A percentile compares a stretch with the other conserved stretches of the same genome.
Conservation (phyloP, 352 stramenopile species). For the Globisporangium irregulare region DNA sequence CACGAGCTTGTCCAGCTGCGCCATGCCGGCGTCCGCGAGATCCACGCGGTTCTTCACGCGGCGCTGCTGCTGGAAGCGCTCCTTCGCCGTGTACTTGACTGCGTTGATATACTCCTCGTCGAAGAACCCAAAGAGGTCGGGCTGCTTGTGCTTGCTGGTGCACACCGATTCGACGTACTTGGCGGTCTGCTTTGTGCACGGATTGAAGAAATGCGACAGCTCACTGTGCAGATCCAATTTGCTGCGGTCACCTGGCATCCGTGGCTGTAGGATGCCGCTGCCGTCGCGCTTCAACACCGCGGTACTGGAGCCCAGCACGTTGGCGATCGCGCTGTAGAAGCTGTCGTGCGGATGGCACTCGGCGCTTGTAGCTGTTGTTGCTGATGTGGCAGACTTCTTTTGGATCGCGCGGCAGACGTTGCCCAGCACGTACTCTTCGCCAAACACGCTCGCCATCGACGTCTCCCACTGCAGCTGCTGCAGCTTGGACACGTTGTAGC, state of each 20-base stretch:
- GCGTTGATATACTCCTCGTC: conserved; percentile 56
- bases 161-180: conserved; percentile 29
- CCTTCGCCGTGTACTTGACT: conserved; percentile 59
- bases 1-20: conserved; percentile 69
- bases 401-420: conserved; percentile 32
- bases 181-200: conserved; percentile 38
- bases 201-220: conserved; percentile 45
- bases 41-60: conserved; percentile 69
- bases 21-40: conserved; percentile 64
- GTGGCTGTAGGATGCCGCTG: not conserved
- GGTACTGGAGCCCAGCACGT: conserved; percentile 19
- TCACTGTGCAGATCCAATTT: conserved; percentile 34
- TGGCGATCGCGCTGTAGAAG: conserved; percentile 21
- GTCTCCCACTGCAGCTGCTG: conserved; percentile 75
- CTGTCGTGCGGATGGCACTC: conserved; percentile 14
- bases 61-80: conserved; percentile 49
- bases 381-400: not conserved
- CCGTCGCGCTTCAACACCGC: conserved; percentile 13
- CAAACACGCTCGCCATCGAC: conserved; percentile 65
- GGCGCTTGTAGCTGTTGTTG: not conserved
- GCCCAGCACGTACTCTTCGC: conserved; percentile 56
- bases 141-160: conserved; percentile 30
- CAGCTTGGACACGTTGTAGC: conserved; percentile 62
- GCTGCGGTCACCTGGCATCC: conserved; percentile 17
- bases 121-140: conserved; percentile 60